Base-by-base conservation (phyloP, 345 rosid genomes). In the Tarenaya hassleriana region DNA sequence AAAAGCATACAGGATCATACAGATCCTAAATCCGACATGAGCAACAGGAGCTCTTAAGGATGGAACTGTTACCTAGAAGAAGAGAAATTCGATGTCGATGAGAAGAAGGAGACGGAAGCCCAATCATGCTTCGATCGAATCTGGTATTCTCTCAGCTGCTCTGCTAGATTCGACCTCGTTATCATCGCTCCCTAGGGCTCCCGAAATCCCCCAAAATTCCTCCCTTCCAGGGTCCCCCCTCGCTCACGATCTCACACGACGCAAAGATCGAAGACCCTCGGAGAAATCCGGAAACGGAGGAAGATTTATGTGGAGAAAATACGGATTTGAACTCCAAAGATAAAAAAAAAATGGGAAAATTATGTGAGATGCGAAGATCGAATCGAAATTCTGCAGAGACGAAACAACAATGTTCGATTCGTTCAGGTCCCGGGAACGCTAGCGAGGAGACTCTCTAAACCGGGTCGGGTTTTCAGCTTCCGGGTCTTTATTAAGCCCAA, bases 91-190 rank as follows among this genome's bases (percentile, higher is more conserved):
- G 96, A 77, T 13, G 91, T 76, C 59, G 98, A 88, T 35, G 88
- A 83, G 76, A 92, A 92, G 73, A 92, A 79, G 14, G 98, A 88
- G 61, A 92, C 77, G 41, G 96, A 84, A 11, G 94, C 92, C 98
- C 95, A 92, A 57, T 92, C 97, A 60, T 88, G 86, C 60, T 83
- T 92, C 46, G 98, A 88, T 64, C 91, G 84, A 73, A 81, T 88
- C 81, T 92, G 96, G 58, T 88, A 88, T 74, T 88, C 97, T 34
- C 96, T 76, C 63, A 92, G 72, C 63, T 88, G 96, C 62, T 92
- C 96, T 10, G 83, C 95, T 63, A 92, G 70, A 61, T 92, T 88
- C 51, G 98, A 92, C 67, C 98, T 75, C 64, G 97, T 92, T 63
- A 92, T 92, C 98, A 92, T 92, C 70, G 70, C 64, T 40, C 32